Conservation (phyloP, 495 filamentous ascomycete species). For the Lophiostoma macrostomum region DNA sequence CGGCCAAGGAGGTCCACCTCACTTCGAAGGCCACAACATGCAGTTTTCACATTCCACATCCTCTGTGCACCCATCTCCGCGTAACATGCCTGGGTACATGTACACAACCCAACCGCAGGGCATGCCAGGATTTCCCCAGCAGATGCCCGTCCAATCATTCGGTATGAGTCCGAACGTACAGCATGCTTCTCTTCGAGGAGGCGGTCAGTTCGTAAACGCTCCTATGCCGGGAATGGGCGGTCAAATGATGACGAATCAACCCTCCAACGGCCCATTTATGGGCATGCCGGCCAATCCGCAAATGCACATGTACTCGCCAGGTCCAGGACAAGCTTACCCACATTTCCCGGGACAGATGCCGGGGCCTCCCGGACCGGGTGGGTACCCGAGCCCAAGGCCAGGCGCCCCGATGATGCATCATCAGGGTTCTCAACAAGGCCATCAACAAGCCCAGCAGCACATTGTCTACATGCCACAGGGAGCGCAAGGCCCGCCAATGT, state of each 20-base stretch:
- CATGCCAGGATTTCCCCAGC: conserved; percentile 38
- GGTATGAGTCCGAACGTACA: conserved; percentile 56
- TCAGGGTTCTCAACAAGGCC: conserved; percentile 43
- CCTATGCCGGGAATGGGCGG: conserved; percentile 64
- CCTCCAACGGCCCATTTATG: conserved; percentile 43
- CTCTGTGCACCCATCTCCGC: conserved; percentile 74
- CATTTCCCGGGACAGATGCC: conserved; percentile 57
- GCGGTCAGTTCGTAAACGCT: conserved; percentile 62
- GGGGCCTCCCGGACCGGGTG: conserved; percentile 58
- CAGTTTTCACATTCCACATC: conserved; percentile 63
- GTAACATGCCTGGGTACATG: conserved; percentile 65
- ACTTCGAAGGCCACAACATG: conserved; percentile 81
- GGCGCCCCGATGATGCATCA: conserved; percentile 83
- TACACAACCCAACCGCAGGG: conserved; percentile 53
- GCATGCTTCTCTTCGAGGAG: conserved; percentile 29
- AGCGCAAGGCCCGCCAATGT: conserved; percentile 28
- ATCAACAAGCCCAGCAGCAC: conserved; percentile 35
- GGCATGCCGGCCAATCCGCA: conserved; percentile 55
- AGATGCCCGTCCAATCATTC: conserved; percentile 66
- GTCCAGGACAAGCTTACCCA: conserved; percentile 63
- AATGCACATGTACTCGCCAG: conserved; percentile 73
- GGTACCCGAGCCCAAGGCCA: conserved; percentile 79
- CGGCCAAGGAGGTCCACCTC: conserved; percentile 55
- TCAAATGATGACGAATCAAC: conserved; percentile 79
- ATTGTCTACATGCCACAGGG: conserved; percentile 31